Percentiles rank a stretch among this genome's conserved stretches.
Conservation (phyloP, 352 stramenopile species). For the Plasmopara muralis region DNA sequence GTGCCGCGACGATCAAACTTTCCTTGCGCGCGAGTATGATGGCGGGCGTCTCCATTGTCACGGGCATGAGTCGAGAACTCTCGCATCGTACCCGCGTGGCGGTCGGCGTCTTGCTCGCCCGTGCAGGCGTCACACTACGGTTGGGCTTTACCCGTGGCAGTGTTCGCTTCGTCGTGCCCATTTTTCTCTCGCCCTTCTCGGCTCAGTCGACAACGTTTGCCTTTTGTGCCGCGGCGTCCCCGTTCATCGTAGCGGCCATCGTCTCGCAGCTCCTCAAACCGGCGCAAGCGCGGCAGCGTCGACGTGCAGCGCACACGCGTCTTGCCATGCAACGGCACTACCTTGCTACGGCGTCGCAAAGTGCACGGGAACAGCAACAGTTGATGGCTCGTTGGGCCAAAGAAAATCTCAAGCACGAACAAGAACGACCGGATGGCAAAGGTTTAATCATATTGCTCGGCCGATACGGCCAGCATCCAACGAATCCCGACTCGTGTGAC, state of each 20-base stretch:
- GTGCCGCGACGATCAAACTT: constrained; percentile 40
- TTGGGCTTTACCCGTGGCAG: constrained; percentile 69
- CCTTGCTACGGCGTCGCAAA: constrained; percentile 39
- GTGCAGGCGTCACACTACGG: constrained; percentile 52
- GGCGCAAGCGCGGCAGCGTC: constrained; percentile 50
- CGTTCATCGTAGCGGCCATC: constrained; percentile 57
- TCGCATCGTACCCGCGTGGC: constrained; percentile 52
- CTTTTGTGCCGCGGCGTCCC: constrained; percentile 65
- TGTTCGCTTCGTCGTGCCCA: constrained; percentile 76
- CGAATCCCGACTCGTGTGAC: constrained; percentile 32
- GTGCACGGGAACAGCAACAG: constrained; percentile 61
- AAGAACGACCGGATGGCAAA: constrained; percentile 33
- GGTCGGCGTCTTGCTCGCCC: constrained; percentile 50
- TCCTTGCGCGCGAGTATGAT: constrained; percentile 46
- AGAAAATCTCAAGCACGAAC: constrained; percentile 52
- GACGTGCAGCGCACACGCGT: constrained; percentile 38
- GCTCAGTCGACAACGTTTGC: constrained; percentile 59
- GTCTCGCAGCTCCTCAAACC: constrained; percentile 64
- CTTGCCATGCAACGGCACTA: constrained; percentile 50
- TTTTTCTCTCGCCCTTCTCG: constrained; percentile 75
- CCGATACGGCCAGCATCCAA: constrained; percentile 72
- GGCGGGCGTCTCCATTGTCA: constrained; percentile 39
- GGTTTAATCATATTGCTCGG: constrained; percentile 67
- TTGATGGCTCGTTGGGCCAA: constrained; percentile 60
- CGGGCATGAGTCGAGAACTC: constrained; percentile 48